phyloP scores from a whole-genome alignment of 495 filamentous ascomycete genomes.

The Patellaria atrata region DNA sequence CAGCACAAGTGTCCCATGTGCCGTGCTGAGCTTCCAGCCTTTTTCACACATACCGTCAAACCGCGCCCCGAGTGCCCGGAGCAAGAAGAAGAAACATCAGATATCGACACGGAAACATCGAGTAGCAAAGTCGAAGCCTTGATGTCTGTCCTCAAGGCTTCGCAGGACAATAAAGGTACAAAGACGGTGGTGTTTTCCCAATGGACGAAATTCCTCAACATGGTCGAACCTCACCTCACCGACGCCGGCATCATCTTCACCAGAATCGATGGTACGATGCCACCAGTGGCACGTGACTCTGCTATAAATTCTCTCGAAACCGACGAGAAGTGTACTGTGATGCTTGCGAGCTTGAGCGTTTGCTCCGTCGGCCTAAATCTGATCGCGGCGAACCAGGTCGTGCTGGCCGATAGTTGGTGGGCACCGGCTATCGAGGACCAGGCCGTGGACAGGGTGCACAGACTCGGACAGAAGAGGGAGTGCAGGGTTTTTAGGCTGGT shows the following conservation, averaged over 20 bases:
- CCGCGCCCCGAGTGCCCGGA: conserved; percentile 34
- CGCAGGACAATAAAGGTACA: conserved; percentile 37
- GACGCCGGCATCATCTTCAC: conserved; percentile 47
- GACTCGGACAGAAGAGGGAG: conserved; percentile 67
- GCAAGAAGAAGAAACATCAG: conserved; percentile 28
- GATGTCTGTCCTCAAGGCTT: conserved; percentile 61
- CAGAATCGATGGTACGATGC: conserved; percentile 78
- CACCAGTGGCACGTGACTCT: conserved; percentile 47
- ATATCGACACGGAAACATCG: conserved; percentile 46
- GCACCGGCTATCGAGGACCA: conserved; percentile 90
- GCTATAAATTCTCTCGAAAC: conserved; percentile 51
- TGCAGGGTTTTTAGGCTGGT: conserved; percentile 71
- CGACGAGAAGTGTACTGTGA: conserved; percentile 55
- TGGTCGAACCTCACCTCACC: conserved; percentile 58
- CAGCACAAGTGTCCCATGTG: conserved; percentile 85
- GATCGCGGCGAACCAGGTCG: conserved; percentile 73
- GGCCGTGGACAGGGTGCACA: conserved; percentile 79
- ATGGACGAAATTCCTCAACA: conserved; percentile 79
- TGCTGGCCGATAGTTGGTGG: conserved; percentile 79
- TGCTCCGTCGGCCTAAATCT: conserved; percentile 84
- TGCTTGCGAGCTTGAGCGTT: conserved; percentile 72
- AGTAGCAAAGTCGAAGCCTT: conserved; percentile 79
- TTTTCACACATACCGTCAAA: conserved; percentile 30
- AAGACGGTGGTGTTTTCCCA: conserved; percentile 89
- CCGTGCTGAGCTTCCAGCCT: conserved; percentile 50